phyloP scores from a whole-genome alignment of 345 rosid species.

The Crucihimalaya himalaica region DNA sequence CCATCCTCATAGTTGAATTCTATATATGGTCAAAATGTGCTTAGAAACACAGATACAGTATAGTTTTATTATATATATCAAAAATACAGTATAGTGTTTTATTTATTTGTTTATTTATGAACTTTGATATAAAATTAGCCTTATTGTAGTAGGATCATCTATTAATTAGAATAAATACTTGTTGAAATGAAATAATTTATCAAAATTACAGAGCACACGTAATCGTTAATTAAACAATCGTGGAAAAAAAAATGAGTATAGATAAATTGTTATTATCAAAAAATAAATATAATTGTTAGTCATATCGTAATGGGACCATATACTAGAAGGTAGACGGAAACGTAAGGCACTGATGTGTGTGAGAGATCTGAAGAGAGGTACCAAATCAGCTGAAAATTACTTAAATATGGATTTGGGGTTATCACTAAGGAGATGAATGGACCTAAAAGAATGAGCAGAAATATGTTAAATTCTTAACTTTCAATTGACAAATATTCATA shows the following conservation, averaged over 20 bases:
- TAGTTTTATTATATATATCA: no score
- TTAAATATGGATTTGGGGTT: not conserved
- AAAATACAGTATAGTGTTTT: not conserved
- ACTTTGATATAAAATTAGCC: not conserved
- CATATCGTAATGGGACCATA: no score
- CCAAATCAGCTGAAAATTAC: not conserved
- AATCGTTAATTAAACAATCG: no score
- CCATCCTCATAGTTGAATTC: conserved; percentile 13
- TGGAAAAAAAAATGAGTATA: no score
- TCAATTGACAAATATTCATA: no score
- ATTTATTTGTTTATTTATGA: not conserved
- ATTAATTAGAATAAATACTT: not conserved
- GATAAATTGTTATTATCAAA: no score
- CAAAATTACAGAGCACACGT: not conserved
- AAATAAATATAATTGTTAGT: no score
- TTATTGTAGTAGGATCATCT: conserved; percentile 7
- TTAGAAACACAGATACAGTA: not conserved
- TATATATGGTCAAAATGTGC: conserved; percentile 11
- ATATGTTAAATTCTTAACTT: not conserved
- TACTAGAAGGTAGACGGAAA: no score
- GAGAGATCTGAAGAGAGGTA: no score
- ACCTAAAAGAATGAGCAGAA: not conserved
- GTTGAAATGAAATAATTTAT: not conserved
- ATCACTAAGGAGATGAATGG: not conserved
- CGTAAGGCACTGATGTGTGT: no score